A percentile compares a stretch with the other conserved stretches of the same genome.
phyloP scores from a whole-genome alignment of 179 eudicot genomes.

The Silene vulgaris region DNA sequence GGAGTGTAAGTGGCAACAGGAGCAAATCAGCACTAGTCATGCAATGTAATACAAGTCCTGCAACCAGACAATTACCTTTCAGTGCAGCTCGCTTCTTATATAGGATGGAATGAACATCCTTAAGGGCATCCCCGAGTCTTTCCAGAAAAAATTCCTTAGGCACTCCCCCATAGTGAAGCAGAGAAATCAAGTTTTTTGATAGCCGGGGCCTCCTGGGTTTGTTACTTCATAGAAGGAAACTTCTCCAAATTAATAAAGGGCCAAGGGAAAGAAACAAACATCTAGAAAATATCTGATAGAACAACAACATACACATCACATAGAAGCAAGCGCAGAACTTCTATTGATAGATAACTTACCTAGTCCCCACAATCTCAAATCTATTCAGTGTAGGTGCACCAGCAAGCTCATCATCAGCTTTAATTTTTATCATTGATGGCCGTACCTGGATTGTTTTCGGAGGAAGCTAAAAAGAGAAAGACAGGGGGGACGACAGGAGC shows the following conservation, averaged over 20 bases:
- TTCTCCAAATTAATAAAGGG: too few species aligned
- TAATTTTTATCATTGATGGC: constrained; percentile 75
- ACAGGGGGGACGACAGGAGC: background rate
- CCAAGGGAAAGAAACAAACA: too few species aligned
- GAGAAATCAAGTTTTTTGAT: constrained; percentile 68
- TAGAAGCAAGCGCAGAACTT: background rate
- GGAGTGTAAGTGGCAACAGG: background rate
- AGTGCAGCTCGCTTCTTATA: constrained; percentile 42
- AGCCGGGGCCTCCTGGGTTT: constrained; percentile 51
- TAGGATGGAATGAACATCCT: constrained; percentile 35
- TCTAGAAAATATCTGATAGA: background rate
- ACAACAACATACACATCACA: background rate
- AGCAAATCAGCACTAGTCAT: background rate
- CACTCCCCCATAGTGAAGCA: constrained; percentile 77
- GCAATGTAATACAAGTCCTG: background rate
- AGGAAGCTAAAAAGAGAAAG: constrained; percentile 30
- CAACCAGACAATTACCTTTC: constrained; percentile 39
- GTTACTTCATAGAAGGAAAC: constrained; percentile 35
- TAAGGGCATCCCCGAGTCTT: constrained; percentile 39
- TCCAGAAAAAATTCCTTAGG: constrained; percentile 51
- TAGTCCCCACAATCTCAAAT: constrained; percentile 62
- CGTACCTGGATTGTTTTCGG: constrained; percentile 54
- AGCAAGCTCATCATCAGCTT: constrained; percentile 33
- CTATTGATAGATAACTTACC: constrained; percentile 31
- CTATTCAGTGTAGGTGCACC: constrained; percentile 38